Evolutionary conservation across 345 rosid species (phyloP), one percentile per base, ranked within the genome.

Genomic region (Acer yangbiense): DNA sequence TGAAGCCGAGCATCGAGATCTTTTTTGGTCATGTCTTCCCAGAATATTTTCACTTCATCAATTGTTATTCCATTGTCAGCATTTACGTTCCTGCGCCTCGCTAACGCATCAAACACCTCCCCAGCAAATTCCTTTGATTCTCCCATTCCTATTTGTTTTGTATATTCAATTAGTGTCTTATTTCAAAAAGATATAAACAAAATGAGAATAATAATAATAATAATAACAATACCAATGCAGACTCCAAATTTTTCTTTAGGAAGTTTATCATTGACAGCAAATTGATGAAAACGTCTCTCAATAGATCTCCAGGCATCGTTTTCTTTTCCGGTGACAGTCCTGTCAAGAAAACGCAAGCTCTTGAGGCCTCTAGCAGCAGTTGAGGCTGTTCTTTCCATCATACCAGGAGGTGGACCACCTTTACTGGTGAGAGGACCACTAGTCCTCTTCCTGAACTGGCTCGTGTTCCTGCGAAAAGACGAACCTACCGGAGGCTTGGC

Each of bases 1-100:
- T 94, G 98, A 71, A 96, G 94, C 65, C 99, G 86, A 14, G 92
- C 75, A 85, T 96, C 97, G 5, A 92, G 92, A 76, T 94, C 93
- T 78, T 86, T 88, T 74, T 78, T 88, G 17, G 89, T 89, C 93
- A 96, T 92, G 65, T 96, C 98, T 76, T 90, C 91, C 98, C 99
- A 96, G 78, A 92, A 96, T 75, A 88, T 67, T 76, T 82, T 90
- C 63, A 92, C 68, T 77, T 92, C 86, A 58, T 87, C 95, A 75
- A 82, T 86, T 23, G 89, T 88, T 5, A 96, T 89, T 44, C 99
- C 99, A 13, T 86, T 77, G 17, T 67, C 78, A 1, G 90, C 66
- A 71, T 69, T 46, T 72, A 96, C 74, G 3, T 86, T 71, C 79
- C 90, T 89, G 17, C 98, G 86, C 74, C 98, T 86, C 4, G 97